These are phyloP conservation scores for Cladosporium sphaerospermum DNA, from an alignment of 2,329 filamentous ascomycete genomes.

Conservation along the genomic window DNA sequence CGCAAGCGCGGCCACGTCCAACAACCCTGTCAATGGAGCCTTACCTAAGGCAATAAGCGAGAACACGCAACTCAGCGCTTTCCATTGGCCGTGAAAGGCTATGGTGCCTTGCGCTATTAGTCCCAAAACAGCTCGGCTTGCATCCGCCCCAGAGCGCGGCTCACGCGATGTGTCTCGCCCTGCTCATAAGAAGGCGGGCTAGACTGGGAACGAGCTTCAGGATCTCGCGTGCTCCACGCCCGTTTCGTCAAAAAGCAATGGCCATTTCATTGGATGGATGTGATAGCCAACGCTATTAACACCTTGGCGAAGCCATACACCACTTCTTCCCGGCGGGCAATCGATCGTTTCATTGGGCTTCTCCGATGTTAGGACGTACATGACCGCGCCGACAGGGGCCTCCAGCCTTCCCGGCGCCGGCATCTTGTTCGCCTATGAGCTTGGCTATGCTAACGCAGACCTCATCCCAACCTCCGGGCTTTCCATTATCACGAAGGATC, in stretches of 20 bases:
- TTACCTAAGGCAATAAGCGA: background rate
- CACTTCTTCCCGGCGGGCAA: too few relatives aligned
- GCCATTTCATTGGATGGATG: background rate
- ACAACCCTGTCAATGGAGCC: background rate
- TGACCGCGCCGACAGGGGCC: too few relatives aligned
- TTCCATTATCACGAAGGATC: too few relatives aligned
- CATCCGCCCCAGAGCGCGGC: background rate
- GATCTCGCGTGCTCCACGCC: background rate
- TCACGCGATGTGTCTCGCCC: background rate
- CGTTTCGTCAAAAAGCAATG: background rate
- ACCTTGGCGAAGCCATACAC: background rate
- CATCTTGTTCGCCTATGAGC: too few relatives aligned
- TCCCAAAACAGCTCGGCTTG: background rate
- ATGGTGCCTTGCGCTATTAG: background rate
- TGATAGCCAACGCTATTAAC: background rate
- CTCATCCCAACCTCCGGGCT: too few relatives aligned
- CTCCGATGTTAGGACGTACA: too few relatives aligned
- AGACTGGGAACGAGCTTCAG: background rate
- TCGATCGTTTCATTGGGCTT: too few relatives aligned
- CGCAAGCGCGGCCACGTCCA: background rate
- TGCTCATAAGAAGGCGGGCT: background rate
- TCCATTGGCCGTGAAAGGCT: background rate
- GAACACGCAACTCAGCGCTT: background rate
- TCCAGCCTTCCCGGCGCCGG: too few relatives aligned
- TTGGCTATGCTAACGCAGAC: too few relatives aligned